Conservation (phyloP, 768 basidiomycete species). For the Mycena haematopus region DNA sequence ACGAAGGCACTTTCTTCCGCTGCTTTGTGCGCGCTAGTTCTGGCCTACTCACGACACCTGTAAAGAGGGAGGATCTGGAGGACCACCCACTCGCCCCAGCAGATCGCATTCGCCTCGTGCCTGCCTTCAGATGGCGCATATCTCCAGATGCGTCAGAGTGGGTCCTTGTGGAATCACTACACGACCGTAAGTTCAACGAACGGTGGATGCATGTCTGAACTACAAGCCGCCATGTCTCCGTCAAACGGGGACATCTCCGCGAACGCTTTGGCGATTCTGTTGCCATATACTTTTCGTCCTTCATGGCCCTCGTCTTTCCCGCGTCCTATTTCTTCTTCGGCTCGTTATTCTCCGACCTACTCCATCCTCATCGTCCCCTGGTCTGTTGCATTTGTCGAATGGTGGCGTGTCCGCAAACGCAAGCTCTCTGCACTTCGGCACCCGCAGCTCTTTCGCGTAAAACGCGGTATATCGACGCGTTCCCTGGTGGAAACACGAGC, state of each 20-base stretch:
- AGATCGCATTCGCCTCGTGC: constrained; percentile 79
- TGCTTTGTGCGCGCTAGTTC: constrained; percentile 74
- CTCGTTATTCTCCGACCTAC: constrained; percentile 77
- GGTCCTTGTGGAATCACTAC: constrained; percentile 83
- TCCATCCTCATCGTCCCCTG: constrained; percentile 81
- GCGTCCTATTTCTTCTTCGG: constrained; percentile 69
- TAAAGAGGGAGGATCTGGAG: constrained; percentile 53
- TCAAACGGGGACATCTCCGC: constrained; percentile 72
- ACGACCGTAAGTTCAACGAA: constrained; percentile 83
- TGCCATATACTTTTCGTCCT: constrained; percentile 85
- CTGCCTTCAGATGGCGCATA: constrained; percentile 77
- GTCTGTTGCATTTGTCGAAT: constrained; percentile 87
- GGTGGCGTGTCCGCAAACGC: constrained; percentile 89
- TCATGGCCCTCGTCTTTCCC: constrained; percentile 74
- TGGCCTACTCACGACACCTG: constrained; percentile 63
- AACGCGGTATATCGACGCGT: constrained; percentile 62
- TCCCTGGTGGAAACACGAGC: constrained; percentile 80
- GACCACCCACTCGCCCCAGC: constrained; percentile 63
- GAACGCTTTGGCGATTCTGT: constrained; percentile 91
- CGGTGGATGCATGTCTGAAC: constrained; percentile 82
- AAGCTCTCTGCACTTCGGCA: constrained; percentile 84
- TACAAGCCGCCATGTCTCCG: constrained; percentile 62
- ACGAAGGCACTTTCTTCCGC: constrained; percentile 64
- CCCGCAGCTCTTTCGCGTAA: constrained; percentile 78
- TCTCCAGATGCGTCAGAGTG: constrained; percentile 74